Conservation (phyloP, 176 grass and related monocot genomes). For the Zoysia pacifica region DNA sequence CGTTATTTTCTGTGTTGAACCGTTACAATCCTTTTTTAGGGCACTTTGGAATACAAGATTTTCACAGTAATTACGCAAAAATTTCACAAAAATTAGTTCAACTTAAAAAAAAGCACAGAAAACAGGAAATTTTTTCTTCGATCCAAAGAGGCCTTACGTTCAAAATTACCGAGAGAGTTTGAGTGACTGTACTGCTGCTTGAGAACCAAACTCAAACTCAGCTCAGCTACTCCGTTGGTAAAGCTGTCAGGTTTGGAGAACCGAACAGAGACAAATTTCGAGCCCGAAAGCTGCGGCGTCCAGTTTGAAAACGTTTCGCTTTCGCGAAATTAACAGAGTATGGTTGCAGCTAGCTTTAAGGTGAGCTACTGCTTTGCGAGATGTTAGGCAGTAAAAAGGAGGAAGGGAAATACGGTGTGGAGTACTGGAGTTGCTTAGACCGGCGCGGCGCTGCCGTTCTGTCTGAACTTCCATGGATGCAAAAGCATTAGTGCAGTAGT, state of each 20-base stretch:
- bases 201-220: background rate
- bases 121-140: too few species aligned
- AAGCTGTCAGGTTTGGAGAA: slow-evolving; percentile 19
- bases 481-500: background rate
- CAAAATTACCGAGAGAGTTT: background rate
- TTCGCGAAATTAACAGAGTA: slow-evolving; percentile 11
- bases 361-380: slow-evolving; percentile 8
- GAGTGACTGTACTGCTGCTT: background rate
- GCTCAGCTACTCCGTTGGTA: slow-evolving; percentile 8
- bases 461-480: background rate
- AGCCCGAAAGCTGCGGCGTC: slow-evolving; percentile 19
- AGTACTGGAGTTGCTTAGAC: background rate
- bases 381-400: background rate
- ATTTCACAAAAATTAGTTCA: too few species aligned
- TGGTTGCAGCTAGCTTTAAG: background rate
- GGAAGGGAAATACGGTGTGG: background rate
- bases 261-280: slow-evolving; percentile 28
- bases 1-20: too few species aligned
- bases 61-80: too few species aligned
- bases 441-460: too few species aligned
- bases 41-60: background rate
- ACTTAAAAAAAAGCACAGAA: too few species aligned
- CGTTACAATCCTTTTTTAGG: too few species aligned
- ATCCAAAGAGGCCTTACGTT: background rate
- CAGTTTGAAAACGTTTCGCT: slow-evolving; percentile 20